A percentile compares a stretch with the other conserved stretches of the same genome.
These are phyloP conservation scores for Coniochaeta pulveracea DNA, from an alignment of 2,329 filamentous ascomycete species.

Conservation along the genomic window DNA sequence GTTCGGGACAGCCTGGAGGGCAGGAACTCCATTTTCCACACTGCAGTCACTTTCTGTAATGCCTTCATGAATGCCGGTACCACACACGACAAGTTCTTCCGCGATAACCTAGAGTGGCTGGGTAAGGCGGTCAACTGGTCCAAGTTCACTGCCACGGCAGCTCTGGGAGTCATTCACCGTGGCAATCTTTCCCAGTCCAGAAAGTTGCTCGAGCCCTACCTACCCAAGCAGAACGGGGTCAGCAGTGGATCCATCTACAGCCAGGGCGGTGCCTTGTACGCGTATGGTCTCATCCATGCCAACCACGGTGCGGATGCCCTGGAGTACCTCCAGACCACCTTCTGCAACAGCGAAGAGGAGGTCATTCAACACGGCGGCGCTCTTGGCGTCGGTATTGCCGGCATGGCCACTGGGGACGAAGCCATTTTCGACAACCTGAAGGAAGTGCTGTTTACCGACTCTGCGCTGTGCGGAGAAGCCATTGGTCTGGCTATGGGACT, in stretches of 20 bases:
- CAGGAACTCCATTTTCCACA: conserved; percentile 97
- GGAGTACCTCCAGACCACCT: conserved; percentile 66
- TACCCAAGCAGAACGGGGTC: conserved; percentile 66
- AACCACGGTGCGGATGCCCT: conserved; percentile 91
- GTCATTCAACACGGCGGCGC: conserved; percentile 96
- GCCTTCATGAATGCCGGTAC: conserved; percentile 99
- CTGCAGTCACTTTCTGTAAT: conserved; percentile 92
- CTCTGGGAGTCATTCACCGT: conserved; percentile 89
- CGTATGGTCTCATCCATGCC: conserved; percentile 90
- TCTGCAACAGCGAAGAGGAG: conserved; percentile 69
- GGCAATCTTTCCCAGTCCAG: conserved; percentile 89
- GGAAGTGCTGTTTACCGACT: conserved; percentile 81
- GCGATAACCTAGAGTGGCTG: conserved; percentile 94
- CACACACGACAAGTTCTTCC: conserved; percentile 96
- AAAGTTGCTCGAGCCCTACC: conserved; percentile 88
- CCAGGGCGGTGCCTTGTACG: conserved; percentile 90
- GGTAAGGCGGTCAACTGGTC: conserved; percentile 99
- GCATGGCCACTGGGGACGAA: conserved; percentile 90
- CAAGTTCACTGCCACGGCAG: conserved; percentile 95
- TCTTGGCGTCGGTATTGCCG: conserved; percentile 87
- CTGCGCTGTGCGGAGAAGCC: conserved; percentile 91
- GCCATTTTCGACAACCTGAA: conserved; percentile 88
- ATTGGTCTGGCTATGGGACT: conserved; percentile 94
- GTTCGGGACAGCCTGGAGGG: conserved; percentile 91
- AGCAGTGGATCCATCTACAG: conserved; percentile 84